A percentile compares a stretch with the other conserved stretches of the same genome.
phyloP scores from a whole-genome alignment of 2,329 filamentous ascomycete species.

The Ciborinia camelliae region DNA sequence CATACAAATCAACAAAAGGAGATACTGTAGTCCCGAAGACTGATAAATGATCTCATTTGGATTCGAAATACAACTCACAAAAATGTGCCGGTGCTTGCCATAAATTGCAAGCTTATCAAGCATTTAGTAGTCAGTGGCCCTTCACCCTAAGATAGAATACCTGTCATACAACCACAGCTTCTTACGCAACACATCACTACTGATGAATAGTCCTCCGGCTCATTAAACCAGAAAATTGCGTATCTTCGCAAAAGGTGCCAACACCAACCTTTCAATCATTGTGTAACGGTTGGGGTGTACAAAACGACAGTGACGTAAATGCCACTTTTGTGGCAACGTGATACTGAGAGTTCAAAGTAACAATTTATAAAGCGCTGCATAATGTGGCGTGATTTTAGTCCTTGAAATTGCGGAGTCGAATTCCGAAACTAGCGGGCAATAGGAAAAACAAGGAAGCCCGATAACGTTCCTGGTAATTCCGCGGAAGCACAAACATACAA shows the following conservation, averaged over 20 bases:
- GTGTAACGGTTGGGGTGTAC: background rate
- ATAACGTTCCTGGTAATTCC: background rate
- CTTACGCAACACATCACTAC: background rate
- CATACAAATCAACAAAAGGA: background rate
- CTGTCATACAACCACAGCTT: background rate
- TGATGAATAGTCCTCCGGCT: background rate
- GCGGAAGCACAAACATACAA: background rate
- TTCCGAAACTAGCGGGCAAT: background rate
- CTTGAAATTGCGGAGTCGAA: background rate
- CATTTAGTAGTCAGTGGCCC: background rate
- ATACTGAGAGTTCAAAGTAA: background rate
- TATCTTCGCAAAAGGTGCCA: too few relatives aligned
- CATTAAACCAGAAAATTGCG: background rate
- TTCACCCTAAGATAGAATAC: background rate
- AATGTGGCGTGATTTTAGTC: background rate
- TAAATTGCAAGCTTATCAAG: background rate
- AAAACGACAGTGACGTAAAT: background rate
- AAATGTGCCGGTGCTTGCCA: background rate
- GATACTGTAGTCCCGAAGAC: background rate
- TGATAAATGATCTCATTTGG: background rate
- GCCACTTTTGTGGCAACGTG: background rate
- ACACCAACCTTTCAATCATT: background rate
- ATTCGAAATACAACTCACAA: background rate
- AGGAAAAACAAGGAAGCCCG: background rate
- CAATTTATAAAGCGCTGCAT: background rate